Evolutionary conservation across 108 stramenopile species (phyloP), one percentile per base, ranked within the genome.

Genomic region (Cylindrotheca fusiformis): DNA sequence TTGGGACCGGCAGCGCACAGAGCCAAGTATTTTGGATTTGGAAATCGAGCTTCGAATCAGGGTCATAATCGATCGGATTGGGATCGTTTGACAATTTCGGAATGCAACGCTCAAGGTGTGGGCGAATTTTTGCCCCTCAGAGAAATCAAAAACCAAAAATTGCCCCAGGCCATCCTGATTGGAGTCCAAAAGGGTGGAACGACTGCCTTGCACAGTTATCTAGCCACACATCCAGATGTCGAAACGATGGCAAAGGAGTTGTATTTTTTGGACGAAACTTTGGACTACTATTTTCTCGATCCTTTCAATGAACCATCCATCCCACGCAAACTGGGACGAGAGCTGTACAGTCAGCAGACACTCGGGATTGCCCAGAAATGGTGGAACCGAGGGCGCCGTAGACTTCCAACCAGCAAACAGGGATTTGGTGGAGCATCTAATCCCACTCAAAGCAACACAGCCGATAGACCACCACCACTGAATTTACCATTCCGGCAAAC

Each of bases 131-230:
- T 41, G 36, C 14, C 36, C 36, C 10, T 10, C 6, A 10, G 6
- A 14, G 36, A 41, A 41, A 41, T 41, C 14, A 10, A 41, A 6
- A 6, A 41, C 10, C 36, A 14, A 6, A 41, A 41, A 14, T 14
- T 64, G 1, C 63, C 63, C 19, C 30, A 74, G 18, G 87, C 78
- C 66, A 48, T 90, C 29, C 67, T 93, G 36, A 52, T 91, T 41
- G 95, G 95, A 12, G 86, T 86, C 1, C 94, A 95, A 75, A 95
- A 96, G 72, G 78, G 82, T 47, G 95, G 95, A n/a, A 96, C 95
- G 22, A 94, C 95, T 0, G 68, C 79, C 48, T 57, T 97, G 45
- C 90, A 86, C 53, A 91, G 93, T 29, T 94, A 88, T 67, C 41
- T 96, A 14, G 62, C 68, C 44, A 86, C 89, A 52, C 97, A 97